phyloP scores from a whole-genome alignment of 495 filamentous ascomycete species.

The Lepidopterella palustris region DNA sequence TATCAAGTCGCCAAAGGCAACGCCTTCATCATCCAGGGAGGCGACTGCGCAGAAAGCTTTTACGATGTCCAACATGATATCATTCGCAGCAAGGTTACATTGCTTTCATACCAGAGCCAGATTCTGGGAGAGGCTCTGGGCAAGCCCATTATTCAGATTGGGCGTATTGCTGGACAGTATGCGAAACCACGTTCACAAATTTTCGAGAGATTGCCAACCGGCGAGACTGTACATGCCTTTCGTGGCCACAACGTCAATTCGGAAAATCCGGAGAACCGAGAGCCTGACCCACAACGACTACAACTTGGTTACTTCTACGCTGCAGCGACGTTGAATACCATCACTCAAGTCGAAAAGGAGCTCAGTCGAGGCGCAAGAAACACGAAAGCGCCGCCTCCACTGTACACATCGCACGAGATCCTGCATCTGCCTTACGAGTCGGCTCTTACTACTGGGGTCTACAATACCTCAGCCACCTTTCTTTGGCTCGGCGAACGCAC shows the following conservation, averaged over 20 bases:
- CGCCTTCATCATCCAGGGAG: background rate
- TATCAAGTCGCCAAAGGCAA: background rate
- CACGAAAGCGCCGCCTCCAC: background rate
- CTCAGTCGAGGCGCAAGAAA: background rate
- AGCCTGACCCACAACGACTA: slow-evolving; percentile 12
- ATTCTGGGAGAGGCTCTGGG: slow-evolving; percentile 3
- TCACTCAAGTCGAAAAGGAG: background rate
- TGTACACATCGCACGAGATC: slow-evolving; percentile 5
- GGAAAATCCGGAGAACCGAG: background rate
- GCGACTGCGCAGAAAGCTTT: background rate
- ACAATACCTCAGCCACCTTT: slow-evolving; percentile 13
- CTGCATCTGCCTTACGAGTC: slow-evolving; percentile 16
- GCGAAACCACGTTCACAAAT: slow-evolving; percentile 12
- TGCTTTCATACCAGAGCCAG: slow-evolving; percentile 6
- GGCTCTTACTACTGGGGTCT: slow-evolving; percentile 14
- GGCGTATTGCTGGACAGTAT: slow-evolving; percentile 18
- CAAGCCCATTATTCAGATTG: slow-evolving; percentile 1
- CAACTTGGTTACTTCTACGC: slow-evolving; percentile 6
- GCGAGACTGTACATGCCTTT: slow-evolving; percentile 5
- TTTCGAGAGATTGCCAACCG: slow-evolving; percentile 1
- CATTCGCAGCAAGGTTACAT: slow-evolving; percentile 7
- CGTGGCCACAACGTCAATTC: slow-evolving; percentile 17
- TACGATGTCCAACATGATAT: background rate
- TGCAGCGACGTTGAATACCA: slow-evolving; percentile 7
- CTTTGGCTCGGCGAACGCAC: slow-evolving; percentile 22